phyloP scores from a whole-genome alignment of 495 filamentous ascomycete species.

The Penicilliopsis zonata region DNA sequence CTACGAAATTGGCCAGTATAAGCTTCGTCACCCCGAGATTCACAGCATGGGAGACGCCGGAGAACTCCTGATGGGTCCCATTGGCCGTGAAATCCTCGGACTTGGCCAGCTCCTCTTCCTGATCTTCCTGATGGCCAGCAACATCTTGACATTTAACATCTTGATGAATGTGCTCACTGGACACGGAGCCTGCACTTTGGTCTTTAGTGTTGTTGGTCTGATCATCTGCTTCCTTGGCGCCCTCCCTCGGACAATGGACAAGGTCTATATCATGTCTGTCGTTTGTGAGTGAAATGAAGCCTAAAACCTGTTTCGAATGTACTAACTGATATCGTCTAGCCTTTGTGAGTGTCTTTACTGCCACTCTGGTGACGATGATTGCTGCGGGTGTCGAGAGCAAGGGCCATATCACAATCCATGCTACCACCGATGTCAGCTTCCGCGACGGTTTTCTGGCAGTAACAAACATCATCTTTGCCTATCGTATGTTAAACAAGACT shows the following conservation, averaged over 20 bases:
- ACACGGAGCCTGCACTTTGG: conserved; percentile 49
- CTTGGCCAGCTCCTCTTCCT: conserved; percentile 49
- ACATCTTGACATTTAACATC: conserved; percentile 59
- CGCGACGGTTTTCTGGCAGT: conserved; percentile 33
- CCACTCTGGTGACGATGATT: conserved; percentile 56
- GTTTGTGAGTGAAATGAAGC: too few species aligned
- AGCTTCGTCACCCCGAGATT: conserved; percentile 48
- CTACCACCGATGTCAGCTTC: conserved; percentile 12
- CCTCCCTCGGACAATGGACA: conserved; percentile 47
- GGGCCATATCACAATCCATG: conserved; percentile 30
- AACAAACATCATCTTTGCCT: conserved; percentile 19
- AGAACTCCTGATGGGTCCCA: conserved; percentile 41
- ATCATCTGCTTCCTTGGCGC: conserved; percentile 46
- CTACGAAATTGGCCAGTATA: conserved; percentile 58
- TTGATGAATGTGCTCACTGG: conserved; percentile 53
- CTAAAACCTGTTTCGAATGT: too few species aligned
- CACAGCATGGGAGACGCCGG: conserved; percentile 58
- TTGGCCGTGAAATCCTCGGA: conserved; percentile 47
- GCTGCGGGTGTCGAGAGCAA: conserved; percentile 28
- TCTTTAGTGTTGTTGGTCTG: conserved; percentile 48
- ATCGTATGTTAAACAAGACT: too few species aligned
- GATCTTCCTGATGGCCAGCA: conserved; percentile 60
- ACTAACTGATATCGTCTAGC: too few species aligned
- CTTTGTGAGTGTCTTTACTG: conserved; percentile 49
- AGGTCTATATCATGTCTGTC: conserved; percentile 43